Conservation (phyloP, 2,329 filamentous ascomycete species). For the Talaromyces sp. region DNA sequence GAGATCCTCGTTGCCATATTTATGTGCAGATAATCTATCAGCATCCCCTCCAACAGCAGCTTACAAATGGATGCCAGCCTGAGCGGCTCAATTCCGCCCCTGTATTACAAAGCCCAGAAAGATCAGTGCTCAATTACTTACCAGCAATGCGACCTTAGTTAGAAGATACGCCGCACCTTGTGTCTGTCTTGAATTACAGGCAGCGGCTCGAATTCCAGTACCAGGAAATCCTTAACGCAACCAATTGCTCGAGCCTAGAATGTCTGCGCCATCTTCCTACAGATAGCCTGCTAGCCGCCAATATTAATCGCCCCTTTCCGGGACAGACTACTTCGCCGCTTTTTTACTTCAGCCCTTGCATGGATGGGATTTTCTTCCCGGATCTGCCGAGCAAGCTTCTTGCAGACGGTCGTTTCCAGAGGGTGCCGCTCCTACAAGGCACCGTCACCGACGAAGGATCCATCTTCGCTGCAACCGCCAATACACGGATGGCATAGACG, state of each 20-base stretch:
- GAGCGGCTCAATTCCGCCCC: background rate
- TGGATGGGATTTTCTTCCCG: background rate
- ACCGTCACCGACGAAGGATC: constrained; percentile 50
- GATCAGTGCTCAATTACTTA: background rate
- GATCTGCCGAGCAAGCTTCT: background rate
- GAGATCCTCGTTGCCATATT: background rate
- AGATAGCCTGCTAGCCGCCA: background rate
- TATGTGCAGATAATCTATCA: background rate
- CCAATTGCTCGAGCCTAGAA: background rate
- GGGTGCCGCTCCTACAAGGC: constrained; percentile 52
- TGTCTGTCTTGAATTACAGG: background rate
- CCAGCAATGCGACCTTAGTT: background rate
- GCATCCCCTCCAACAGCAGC: background rate
- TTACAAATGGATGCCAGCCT: background rate
- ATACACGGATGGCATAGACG: background rate
- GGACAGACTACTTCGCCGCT: background rate
- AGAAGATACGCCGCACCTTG: background rate
- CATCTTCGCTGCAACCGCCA: background rate
- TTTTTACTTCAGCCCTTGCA: background rate
- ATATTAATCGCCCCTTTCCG: background rate
- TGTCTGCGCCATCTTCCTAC: background rate
- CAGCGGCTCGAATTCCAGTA: background rate
- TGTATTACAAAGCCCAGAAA: background rate
- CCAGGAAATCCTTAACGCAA: background rate
- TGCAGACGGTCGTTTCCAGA: constrained; percentile 38